These are phyloP conservation scores for Diaporthe ilicicola DNA, from an alignment of 2,329 filamentous ascomycete genomes.

Conservation along the genomic window DNA sequence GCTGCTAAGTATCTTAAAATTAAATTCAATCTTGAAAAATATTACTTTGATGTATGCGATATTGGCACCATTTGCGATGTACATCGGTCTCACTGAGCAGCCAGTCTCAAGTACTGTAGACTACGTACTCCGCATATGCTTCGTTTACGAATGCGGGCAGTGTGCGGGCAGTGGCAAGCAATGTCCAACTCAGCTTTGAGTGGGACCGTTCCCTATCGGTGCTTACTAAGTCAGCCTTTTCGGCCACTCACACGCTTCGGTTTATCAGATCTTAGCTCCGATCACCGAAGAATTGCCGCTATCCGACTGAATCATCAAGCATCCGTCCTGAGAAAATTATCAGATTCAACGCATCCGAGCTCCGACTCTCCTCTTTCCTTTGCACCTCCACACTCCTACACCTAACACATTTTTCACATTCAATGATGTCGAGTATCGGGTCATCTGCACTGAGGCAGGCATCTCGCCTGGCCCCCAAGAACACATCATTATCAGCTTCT, in stretches of 20 bases:
- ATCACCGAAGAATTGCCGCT: conserved; percentile 2
- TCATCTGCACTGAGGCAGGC: conserved; percentile 79
- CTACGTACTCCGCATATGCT: neutral
- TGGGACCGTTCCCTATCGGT: neutral
- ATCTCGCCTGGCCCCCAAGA: conserved; percentile 63
- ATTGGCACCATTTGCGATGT: neutral
- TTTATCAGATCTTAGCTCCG: conserved; percentile 20
- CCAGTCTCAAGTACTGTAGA: neutral
- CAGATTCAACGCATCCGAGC: neutral
- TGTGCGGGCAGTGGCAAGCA: neutral
- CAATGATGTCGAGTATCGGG: conserved; percentile 71
- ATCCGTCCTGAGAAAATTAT: conserved; percentile 27
- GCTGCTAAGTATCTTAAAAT: neutral
- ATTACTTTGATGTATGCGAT: neutral
- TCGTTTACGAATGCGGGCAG: neutral
- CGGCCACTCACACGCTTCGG: neutral
- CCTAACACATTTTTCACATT: neutral
- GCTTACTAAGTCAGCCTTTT: neutral
- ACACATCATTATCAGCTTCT: conserved; percentile 47
- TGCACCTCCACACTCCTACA: neutral
- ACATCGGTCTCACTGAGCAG: neutral
- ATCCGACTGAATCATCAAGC: conserved; percentile 25
- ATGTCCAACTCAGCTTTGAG: neutral
- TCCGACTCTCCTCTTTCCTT: conserved; percentile 31
- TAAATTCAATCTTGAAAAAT: neutral